Base-by-base conservation (phyloP, 2,329 filamentous ascomycete genomes). In the Gremmenia infestans region DNA sequence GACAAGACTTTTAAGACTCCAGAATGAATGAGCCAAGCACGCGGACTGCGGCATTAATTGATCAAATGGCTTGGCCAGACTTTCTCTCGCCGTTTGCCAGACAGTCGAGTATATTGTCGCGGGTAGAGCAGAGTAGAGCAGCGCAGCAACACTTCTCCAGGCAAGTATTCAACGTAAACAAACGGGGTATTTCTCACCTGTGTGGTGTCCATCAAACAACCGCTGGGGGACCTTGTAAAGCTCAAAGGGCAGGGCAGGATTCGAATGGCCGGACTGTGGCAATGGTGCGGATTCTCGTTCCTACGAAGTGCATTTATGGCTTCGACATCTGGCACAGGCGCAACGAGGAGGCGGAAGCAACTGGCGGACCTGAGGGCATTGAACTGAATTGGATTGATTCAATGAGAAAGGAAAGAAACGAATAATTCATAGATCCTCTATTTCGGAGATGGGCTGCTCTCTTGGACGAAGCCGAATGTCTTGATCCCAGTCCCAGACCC, bases 11-110 rank as follows among this genome's bases (percentile, higher is more conserved):
- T 54, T 50, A 28, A 22, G 36, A 48, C 42, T 52, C 51, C 42
- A 48, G 42, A 40, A 42, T 23, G 42, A 40, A 42, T 19, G 35
- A 54, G 58, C 58, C 60, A 61, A 61, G 57, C 32, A 42, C 39
- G 37, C 50, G 25, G 32, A 49, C 49, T 40, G 53, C 28, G 55
- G 50, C 55, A 60, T 52, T 1, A 52, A 45, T 46, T 25, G n/a
- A 25, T 25, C 32, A 15, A 39, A 35, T 28, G 36, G 15, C 57
- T 60, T 59, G 61, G 61, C 54, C 55, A 42, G 50, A 57, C 42
- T 47, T 7, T 37, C 23, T 35, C 28, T 45, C 25, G 53, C 35
- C n/a, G 28, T n/a, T 23, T 35, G 15, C 17, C 6, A 42, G 9
- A n/a, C 15, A 42, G 15, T 42, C 39, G 15, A 19, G 17, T n/a